Evolutionary conservation across 345 rosid species (phyloP), one percentile per base, ranked within the genome.

Genomic region (Chamaenerion angustifolium): DNA sequence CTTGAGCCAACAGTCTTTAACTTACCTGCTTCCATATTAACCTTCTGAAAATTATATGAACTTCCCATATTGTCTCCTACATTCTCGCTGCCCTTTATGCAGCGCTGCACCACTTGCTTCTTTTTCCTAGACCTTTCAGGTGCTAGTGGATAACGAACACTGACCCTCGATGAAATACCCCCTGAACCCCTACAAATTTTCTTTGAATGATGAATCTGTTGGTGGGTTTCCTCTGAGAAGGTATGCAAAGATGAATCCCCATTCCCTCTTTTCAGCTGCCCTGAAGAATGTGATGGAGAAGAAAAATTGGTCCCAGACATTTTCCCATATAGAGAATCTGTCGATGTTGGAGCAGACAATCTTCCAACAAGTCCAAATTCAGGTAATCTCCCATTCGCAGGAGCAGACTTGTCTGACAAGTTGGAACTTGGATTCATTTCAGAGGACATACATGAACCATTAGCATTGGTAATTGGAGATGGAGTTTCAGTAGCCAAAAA

Each of bases 401-500:
- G 47, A 51, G 16, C 13, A 15, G 31, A 48, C 55, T 54, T 43
- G 14, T 41, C 17, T 18, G 44, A 42, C 40, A 55, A 48, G n/a
- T 46, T 31, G 37, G 59, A 52, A 48, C 57, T 54, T 52, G 49
- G 49, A 40, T 23, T 56, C 52, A 19, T 56, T 47, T 12, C n/a
- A 41, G 12, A 46, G 23, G 55, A 17, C 25, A 64, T 12, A 47
- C 45, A 42, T 21, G 53, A 46, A 10, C n/a, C 46, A 25, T 40
- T 58, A 9, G 52, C 53, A 61, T 68, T 69, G 45, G 58, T 40
- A 40, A 60, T 49, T 35, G 80, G 75, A 37, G 61, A 52, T 18
- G 65, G 56, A 6, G 21, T 61, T 72, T 77, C 78, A 48, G 53
- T 27, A 23, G 77, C 83, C 42, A 62, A 4, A 55, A 77, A 81